These are phyloP conservation scores for Phaeosphaeriaceae sp. DNA, from an alignment of 2,329 filamentous ascomycete species.

Conservation along the genomic window DNA sequence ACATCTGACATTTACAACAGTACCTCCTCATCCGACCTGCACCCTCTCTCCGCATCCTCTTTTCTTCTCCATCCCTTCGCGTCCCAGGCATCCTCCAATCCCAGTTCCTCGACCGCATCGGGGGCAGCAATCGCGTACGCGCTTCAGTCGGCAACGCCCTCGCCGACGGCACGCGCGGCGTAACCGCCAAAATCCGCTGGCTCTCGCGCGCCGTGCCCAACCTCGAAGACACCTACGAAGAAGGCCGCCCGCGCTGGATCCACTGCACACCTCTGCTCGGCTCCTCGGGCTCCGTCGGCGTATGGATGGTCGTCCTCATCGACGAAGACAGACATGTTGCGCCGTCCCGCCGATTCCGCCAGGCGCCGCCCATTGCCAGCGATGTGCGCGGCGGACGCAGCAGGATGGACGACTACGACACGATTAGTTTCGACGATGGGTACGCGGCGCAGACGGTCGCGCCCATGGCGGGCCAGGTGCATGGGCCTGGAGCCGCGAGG, in stretches of 20 bases:
- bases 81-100: conserved; percentile 59
- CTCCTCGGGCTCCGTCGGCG: conserved; percentile 70
- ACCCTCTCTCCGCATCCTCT: conserved; percentile 58
- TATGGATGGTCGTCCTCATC: conserved; percentile 80
- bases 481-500: conserved; percentile 9
- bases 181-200: conserved; percentile 79
- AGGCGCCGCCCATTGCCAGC: conserved; percentile 38
- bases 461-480: neutral
- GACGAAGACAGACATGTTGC: conserved; percentile 56
- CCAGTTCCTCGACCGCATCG: conserved; percentile 57
- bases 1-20: conserved; percentile 35
- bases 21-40: conserved; percentile 57
- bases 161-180: conserved; percentile 67
- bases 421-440: conserved; percentile 4
- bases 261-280: conserved; percentile 78
- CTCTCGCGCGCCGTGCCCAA: conserved; percentile 48
- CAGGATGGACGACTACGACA: conserved; percentile 16
- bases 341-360: conserved; percentile 35
- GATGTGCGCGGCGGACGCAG: conserved; percentile 26
- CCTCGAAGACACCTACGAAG: conserved; percentile 56
- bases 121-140: conserved; percentile 59
- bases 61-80: conserved; percentile 58
- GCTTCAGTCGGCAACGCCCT: conserved; percentile 66
- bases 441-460: conserved; percentile 4
- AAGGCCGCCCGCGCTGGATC: conserved; percentile 74